A percentile compares a stretch with the other conserved stretches of the same genome.
phyloP scores from a whole-genome alignment of 768 basidiomycete genomes.

The Podaxis carcinomalis region DNA sequence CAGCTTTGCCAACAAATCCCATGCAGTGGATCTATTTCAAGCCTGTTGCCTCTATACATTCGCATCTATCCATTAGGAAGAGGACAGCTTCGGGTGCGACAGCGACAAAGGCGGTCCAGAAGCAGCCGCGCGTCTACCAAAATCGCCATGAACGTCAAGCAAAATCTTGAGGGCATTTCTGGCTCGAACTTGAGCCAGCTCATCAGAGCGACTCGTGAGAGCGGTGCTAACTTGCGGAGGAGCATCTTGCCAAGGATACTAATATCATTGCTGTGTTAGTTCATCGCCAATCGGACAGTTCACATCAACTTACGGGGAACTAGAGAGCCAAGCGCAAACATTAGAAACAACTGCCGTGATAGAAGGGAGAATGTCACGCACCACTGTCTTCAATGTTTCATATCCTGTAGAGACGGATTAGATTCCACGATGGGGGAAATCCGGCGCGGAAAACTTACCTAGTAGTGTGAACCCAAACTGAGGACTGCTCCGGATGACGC shows the following conservation, averaged over 20 bases:
- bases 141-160: conserved; percentile 87
- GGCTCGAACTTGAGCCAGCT: conserved; percentile 85
- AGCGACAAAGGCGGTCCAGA: conserved; percentile 35
- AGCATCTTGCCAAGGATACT: conserved; percentile 83
- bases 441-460: conserved; percentile 27
- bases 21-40: conserved; percentile 17
- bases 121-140: conserved; percentile 56
- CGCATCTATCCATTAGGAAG: conserved; percentile 16
- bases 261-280: conserved; percentile 19
- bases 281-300: conserved; percentile 20
- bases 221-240: conserved; percentile 65
- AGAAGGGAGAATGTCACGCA: conserved; percentile 27
- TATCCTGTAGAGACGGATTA: conserved; percentile 26
- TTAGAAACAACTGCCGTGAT: conserved; percentile 6
- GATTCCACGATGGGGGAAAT: conserved; percentile 15
- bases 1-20: conserved; percentile 7
- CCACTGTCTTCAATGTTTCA: conserved; percentile 41
- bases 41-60: conserved; percentile 13
- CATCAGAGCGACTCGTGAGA: conserved; percentile 69
- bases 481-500: conserved; percentile 82
- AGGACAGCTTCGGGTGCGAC: conserved; percentile 35
- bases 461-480: conserved; percentile 94
- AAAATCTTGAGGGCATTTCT: conserved; percentile 93
- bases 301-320: conserved; percentile 41
- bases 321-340: conserved; percentile 18